Percentiles rank a stretch among this genome's conserved stretches.
Evolutionary conservation across 495 filamentous ascomycete genomes (phyloP).

Genomic region (Pseudotulostoma volvatum): DNA sequence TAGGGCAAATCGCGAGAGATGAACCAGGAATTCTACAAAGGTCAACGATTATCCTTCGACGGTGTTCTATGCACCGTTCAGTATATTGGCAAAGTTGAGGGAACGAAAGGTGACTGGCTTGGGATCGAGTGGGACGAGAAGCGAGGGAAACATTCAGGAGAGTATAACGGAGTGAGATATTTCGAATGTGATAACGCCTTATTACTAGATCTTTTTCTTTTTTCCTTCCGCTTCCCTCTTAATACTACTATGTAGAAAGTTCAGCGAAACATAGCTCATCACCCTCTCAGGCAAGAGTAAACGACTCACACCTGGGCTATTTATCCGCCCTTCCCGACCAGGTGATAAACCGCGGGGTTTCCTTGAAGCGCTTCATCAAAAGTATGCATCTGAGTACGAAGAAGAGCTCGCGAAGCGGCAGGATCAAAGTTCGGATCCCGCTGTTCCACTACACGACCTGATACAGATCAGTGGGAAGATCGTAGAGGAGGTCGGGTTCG

Average conservation of each 20-base stretch:
- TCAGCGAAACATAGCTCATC: no score
- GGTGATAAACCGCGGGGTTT: conserved; percentile 53
- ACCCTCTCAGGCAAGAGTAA: conserved; percentile 48
- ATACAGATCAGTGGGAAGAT: conserved; percentile 73
- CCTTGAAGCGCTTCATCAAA: conserved; percentile 60
- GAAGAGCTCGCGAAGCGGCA: conserved; percentile 8
- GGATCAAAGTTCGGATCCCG: conserved; percentile 10
- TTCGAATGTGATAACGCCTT: conserved; percentile 50
- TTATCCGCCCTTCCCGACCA: conserved; percentile 62
- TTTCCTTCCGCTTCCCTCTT: background rate
- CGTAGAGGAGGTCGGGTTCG: conserved; percentile 89
- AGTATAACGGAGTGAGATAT: conserved; percentile 60
- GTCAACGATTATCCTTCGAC: conserved; percentile 63
- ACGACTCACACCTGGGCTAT: conserved; percentile 58
- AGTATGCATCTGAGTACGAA: conserved; percentile 54
- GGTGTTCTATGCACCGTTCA: conserved; percentile 65
- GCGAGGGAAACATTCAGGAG: conserved; percentile 80
- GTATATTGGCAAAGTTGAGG: conserved; percentile 60
- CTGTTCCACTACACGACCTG: conserved; percentile 18
- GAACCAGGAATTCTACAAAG: conserved; percentile 26
- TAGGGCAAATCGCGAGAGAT: conserved; percentile 10
- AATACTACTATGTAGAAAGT: no score
- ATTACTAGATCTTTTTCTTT: background rate
- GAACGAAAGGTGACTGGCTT: conserved; percentile 69
- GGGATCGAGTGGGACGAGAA: conserved; percentile 94